Evolutionary conservation across 2,329 filamentous ascomycete genomes (phyloP), one percentile per base, ranked within the genome.

Genomic region (Cladophialophora psammophila): DNA sequence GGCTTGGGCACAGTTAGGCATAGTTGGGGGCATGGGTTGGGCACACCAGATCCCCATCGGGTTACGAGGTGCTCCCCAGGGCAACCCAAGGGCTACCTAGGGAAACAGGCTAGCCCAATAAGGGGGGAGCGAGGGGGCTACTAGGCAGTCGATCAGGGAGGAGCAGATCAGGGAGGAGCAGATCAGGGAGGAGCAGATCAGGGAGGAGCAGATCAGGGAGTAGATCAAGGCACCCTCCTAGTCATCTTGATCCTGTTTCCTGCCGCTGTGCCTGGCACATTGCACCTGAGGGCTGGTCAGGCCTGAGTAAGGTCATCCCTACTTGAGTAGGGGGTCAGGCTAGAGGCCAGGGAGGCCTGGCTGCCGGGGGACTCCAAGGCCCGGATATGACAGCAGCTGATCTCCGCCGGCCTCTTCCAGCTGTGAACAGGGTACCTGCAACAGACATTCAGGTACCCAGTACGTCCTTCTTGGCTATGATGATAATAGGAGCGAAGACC

Each of bases 131-230:
- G 40, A 42, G 40, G 15, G 40, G 40, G n/a, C n/a, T n/a, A n/a
- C n/a, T n/a, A n/a, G n/a, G 13, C 13, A 42, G 40, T 42, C 40
- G 40, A 42, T 42, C 45, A 50, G 45, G 2, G 26, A 26, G 3
- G 26, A 26, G 26, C 26, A 26, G 40, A 42, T 42, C 45, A 50
- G 45, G 45, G 45, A 50, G 18, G 26, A 26, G 26, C 26, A 26
- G 40, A 42, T 42, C 45, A 50, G 45, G 45, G 45, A 50, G 18
- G n/a, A n/a, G n/a, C n/a, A n/a, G 40, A 42, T 42, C 45, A 50
- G 45, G 2, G 26, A 26, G 3, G 26, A 26, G 26, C 26, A 26
- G 40, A 42, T 42, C 45, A 50, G 45, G 45, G 45, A 50, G 18
- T 20, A 50, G 45, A 50, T 50, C 45, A 50, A 13, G 45, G 45